Conservation (phyloP, 2,329 filamentous ascomycete genomes). For the Periconia digitata region DNA sequence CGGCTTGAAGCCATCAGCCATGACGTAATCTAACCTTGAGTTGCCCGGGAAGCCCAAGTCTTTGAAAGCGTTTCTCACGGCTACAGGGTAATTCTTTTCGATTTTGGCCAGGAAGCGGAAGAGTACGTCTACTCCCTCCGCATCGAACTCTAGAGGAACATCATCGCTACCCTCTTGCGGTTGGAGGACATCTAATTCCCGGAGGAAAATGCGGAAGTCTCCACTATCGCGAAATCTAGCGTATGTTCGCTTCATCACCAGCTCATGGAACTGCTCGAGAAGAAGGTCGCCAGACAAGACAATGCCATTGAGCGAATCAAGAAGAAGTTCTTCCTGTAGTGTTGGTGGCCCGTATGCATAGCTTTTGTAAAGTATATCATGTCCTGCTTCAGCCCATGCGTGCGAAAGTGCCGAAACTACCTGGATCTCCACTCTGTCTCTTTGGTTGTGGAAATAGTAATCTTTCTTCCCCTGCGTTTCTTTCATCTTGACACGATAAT, state of each 20-base stretch:
- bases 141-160: constrained; percentile 1
- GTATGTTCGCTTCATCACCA: constrained; percentile 11
- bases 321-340: constrained; percentile 9
- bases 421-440: constrained; percentile 30
- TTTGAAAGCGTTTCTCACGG: constrained; percentile 7
- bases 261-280: constrained; percentile 14
- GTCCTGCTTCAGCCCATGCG: constrained; percentile 31
- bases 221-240: constrained; percentile 2
- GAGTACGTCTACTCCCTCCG: constrained; percentile 4
- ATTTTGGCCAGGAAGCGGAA: constrained; percentile 7
- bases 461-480: neutral
- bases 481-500: constrained; percentile 13
- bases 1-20: neutral
- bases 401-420: constrained; percentile 28
- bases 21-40: neutral
- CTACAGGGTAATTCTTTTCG: constrained; percentile 4
- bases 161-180: constrained; percentile 1
- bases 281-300: constrained; percentile 15
- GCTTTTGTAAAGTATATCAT: constrained; percentile 33
- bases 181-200: constrained; percentile 3
- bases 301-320: constrained; percentile 17
- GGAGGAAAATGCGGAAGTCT: constrained; percentile 9
- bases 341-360: constrained; percentile 9
- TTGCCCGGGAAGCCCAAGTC: constrained; percentile 6
- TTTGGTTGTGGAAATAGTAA: neutral